A percentile compares a stretch with the other conserved stretches of the same genome.
Evolutionary conservation across 2,329 filamentous ascomycete genomes (phyloP).

Genomic region (Colletotrichum australisinense): DNA sequence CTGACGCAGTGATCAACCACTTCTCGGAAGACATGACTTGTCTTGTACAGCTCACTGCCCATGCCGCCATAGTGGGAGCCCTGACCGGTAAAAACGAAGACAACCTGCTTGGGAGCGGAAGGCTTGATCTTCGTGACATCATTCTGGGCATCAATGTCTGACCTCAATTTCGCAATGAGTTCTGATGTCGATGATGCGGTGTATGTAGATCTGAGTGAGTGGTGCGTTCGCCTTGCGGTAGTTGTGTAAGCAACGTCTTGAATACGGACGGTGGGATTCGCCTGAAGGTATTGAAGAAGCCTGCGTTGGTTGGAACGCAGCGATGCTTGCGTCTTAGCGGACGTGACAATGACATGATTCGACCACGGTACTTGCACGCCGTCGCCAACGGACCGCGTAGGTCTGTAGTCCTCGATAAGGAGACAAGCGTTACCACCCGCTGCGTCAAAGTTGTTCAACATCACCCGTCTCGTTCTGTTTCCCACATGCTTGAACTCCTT

Average conservation of each 20-base stretch:
- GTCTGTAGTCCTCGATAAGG: constrained; percentile 34
- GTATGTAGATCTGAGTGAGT: background rate
- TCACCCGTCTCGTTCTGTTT: constrained; percentile 37
- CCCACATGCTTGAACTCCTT: background rate
- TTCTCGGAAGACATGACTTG: constrained; percentile 42
- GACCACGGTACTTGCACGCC: background rate
- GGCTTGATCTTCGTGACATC: background rate
- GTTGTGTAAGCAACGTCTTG: constrained; percentile 17
- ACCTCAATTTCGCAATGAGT: background rate
- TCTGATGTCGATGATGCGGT: background rate
- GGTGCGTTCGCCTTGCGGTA: constrained; percentile 11
- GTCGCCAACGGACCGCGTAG: background rate
- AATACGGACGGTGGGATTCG: background rate
- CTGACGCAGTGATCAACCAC: constrained; percentile 47
- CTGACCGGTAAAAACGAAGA: constrained; percentile 53
- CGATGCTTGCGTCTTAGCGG: background rate
- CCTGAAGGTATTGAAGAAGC: background rate
- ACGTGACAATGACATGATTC: background rate
- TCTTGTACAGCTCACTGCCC: constrained; percentile 43
- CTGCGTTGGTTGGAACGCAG: background rate
- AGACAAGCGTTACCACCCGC: constrained; percentile 41
- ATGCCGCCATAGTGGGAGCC: constrained; percentile 46
- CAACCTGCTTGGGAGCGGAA: constrained; percentile 36
- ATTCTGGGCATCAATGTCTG: background rate
- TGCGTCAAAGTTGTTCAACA: constrained; percentile 52